Evolutionary conservation across 768 basidiomycete species (phyloP).

Genomic region (Collybiopsis luxurians): DNA sequence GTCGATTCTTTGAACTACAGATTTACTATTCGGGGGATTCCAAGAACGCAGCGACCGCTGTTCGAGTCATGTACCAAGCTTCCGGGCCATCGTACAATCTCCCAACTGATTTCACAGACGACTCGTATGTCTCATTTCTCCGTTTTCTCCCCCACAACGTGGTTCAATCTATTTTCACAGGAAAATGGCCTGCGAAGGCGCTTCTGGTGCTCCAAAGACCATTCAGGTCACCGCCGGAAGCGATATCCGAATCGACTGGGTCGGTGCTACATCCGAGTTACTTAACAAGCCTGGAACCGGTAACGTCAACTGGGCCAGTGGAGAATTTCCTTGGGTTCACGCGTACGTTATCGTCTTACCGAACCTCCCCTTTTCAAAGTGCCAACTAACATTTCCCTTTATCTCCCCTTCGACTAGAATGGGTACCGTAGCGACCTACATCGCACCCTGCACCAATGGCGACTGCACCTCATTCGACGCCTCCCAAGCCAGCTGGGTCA

Average conservation of each 20-base stretch:
- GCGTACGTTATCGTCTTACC: conserved; percentile 14
- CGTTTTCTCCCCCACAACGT: too few relatives aligned
- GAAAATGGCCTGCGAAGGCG: conserved; percentile 20
- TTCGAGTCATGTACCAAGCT: conserved; percentile 19
- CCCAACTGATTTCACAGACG: conserved; percentile 14
- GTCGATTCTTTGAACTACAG: not conserved
- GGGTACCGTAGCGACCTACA: conserved; percentile 21
- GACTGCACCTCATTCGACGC: conserved; percentile 21
- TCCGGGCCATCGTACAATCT: conserved; percentile 16
- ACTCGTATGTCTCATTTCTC: conserved; percentile 9
- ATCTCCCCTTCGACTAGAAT: conserved; percentile 10
- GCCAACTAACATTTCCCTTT: not conserved
- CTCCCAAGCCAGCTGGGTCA: conserved; percentile 20
- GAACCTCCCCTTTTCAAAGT: not conserved
- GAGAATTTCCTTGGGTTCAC: conserved; percentile 22
- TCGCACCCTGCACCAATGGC: conserved; percentile 19
- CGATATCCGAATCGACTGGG: conserved; percentile 15
- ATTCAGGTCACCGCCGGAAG: conserved; percentile 17
- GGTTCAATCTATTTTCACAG: conserved; percentile 3
- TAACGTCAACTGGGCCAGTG: conserved; percentile 4
- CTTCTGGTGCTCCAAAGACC: conserved; percentile 15
- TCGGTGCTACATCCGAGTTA: conserved; percentile 20
- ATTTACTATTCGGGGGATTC: conserved; percentile 17
- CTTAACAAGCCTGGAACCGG: conserved; percentile 17
- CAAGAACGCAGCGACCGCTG: conserved; percentile 16